A percentile compares a stretch with the other conserved stretches of the same genome.
These are phyloP conservation scores for Cladorrhinum samala DNA, from an alignment of 495 filamentous ascomycete species.

Conservation along the genomic window DNA sequence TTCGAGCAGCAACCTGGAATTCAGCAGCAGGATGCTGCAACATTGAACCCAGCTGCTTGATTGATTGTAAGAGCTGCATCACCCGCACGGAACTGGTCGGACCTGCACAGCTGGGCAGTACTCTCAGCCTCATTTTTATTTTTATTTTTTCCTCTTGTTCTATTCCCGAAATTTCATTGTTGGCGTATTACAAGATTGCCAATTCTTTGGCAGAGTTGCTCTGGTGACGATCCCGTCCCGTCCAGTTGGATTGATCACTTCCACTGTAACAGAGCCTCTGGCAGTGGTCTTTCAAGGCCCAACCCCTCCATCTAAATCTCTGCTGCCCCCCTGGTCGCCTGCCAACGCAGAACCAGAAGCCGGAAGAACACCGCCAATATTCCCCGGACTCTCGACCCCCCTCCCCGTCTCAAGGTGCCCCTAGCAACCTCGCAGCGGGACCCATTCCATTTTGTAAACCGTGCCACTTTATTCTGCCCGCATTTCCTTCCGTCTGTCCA, in stretches of 20 bases:
- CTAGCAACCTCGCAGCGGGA: neutral
- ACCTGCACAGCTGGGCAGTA: too few species aligned
- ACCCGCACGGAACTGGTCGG: too few species aligned
- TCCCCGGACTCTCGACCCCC: neutral
- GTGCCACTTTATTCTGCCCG: neutral
- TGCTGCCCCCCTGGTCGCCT: neutral
- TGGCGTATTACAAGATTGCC: too few species aligned
- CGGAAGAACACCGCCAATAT: neutral
- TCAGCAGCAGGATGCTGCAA: too few species aligned
- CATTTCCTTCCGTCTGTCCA: too few species aligned
- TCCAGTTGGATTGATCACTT: neutral
- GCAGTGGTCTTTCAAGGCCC: slow-evolving; percentile 7
- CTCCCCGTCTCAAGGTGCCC: neutral
- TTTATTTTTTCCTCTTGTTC: too few species aligned
- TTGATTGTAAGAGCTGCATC: too few species aligned
- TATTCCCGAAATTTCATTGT: too few species aligned
- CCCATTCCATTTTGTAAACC: neutral
- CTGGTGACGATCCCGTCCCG: too few species aligned
- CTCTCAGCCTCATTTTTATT: too few species aligned
- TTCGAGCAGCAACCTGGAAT: neutral
- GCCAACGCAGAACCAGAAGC: slow-evolving; percentile 7
- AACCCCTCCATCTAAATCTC: slow-evolving; percentile 22
- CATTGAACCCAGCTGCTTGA: too few species aligned
- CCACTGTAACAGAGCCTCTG: neutral
- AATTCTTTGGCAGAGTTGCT: too few species aligned